These are phyloP conservation scores for Chytridiales sp. DNA, from an alignment of 371 early-diverging fungal species.

Conservation along the genomic window DNA sequence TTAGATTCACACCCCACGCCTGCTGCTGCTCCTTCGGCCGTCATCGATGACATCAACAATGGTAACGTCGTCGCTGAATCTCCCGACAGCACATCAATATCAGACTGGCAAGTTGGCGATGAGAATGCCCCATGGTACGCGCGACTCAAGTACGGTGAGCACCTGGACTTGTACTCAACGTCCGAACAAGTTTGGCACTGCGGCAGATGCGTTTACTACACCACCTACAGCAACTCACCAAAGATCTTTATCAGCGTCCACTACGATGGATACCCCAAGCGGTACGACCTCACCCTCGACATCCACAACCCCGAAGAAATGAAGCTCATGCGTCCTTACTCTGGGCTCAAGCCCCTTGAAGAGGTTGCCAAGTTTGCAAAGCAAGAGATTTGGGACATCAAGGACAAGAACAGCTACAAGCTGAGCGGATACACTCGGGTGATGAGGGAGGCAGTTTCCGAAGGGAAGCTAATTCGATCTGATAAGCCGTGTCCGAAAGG, in stretches of 20 bases:
- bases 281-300: slow-evolving; percentile 1
- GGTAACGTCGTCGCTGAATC: no score
- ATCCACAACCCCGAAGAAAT: background rate
- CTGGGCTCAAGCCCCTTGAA: background rate
- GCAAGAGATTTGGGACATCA: slow-evolving; percentile 7
- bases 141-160: slow-evolving; percentile 10
- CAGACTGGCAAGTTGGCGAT: slow-evolving; percentile 15
- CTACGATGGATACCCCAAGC: slow-evolving; percentile 4
- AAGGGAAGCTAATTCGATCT: no score
- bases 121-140: slow-evolving; percentile 8
- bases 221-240: background rate
- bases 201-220: slow-evolving; percentile 1
- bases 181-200: background rate
- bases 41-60: no score
- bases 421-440: no score
- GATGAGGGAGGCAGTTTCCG: no score
- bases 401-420: background rate
- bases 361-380: background rate
- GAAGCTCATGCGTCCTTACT: background rate
- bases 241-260: slow-evolving; percentile 8
- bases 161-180: background rate
- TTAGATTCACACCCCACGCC: no score
- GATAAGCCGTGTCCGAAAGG: no score
- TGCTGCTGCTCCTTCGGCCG: no score
- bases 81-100: no score